Evolutionary conservation across 768 basidiomycete genomes (phyloP), one percentile per base, ranked within the genome.

Genomic region (Imleria badia): DNA sequence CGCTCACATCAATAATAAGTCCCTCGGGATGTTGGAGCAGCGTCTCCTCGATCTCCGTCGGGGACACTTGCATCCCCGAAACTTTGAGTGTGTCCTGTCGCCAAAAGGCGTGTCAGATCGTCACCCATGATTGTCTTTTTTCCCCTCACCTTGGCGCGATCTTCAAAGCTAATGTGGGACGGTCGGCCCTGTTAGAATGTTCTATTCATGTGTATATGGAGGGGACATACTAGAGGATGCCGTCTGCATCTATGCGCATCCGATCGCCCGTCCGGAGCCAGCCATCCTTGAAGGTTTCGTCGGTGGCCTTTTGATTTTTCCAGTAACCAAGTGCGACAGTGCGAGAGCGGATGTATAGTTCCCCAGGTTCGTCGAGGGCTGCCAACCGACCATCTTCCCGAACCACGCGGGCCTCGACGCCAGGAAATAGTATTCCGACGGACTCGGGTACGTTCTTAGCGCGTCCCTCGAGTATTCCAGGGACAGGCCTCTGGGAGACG

Each of bases 201-300:
- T 23, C 19, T 3, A 20, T 26, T 26, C 6, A 26, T 26, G 6
- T 17, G 3, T 9, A 29, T 55, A 6, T 26, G 45, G 20, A 45
- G 38, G 33, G 42, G 22, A 73, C 83, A 38, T 55, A 89, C 87
- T 80, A 91, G 63, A 90, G 83, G 53, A 81, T 77, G 1, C 82
- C 83, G 6, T 84, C 73, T 55, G 75, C 74, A 56, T 87, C 81
- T 6, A 83, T 80, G 36, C 77, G 71, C 64, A 91, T 86, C 49
- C 77, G 73, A 66, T 93, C 90, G 4, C 91, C 91, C 0, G 88
- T 91, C 48, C 74, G 76, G 22, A 93, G 60, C 91, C 91, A 93
- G n/a, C 89, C 87, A 42, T 81, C 76, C 13, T 51, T 59, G 63
- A 91, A 92, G 1, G 88, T 85, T 60, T 82, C 81, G 47, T 72